Evolutionary conservation across 2,329 filamentous ascomycete species (phyloP), one percentile per base, ranked within the genome.

Genomic region (Aspergillus niger): DNA sequence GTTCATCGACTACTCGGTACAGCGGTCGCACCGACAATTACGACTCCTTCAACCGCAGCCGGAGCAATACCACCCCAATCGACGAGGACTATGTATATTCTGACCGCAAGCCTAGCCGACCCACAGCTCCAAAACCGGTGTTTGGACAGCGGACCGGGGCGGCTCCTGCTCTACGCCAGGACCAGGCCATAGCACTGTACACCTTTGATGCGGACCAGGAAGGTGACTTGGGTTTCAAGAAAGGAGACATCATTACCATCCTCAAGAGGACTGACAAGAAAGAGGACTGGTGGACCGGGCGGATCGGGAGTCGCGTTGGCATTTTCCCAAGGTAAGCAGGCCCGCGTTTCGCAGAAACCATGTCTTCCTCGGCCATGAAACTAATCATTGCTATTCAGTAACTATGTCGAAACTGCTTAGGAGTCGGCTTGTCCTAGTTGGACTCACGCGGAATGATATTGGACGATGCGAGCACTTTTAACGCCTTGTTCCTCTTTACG

Each of bases 231-330:
- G 91, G 89, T 0, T 99, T 99, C 79, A 97, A 96, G 81, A 99
- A 99, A 83, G 95, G 95, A 20, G 95, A 99, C 30, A 78, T 98
- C 59, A 97, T 99, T 66, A 97, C 92, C 1, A 92, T 99, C 60
- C 76, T 96, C 59, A 97, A 99, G 82, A 90, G 91, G 77, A 98
- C 94, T 5, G 91, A 98, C 4, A 97, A 90, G 69, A 90, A 91
- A 60, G 93, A 92, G 59, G 94, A 98, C 76, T 98, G 94, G 94
- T 98, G 94, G 95, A 98, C 94, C 17, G 95, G 95, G 26, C 89
- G 90, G 77, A 88, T 97, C 71, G 93, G 93, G 30, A 85, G 87
- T 66, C 85, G 88, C 68, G 91, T 93, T 58, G 95, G 95, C 39
- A 96, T 97, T 66, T 99, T 99, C 78, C 95, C 95, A 0, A 95